phyloP scores from a whole-genome alignment of 2,329 filamentous ascomycete species.

The Botrytis medusae region DNA sequence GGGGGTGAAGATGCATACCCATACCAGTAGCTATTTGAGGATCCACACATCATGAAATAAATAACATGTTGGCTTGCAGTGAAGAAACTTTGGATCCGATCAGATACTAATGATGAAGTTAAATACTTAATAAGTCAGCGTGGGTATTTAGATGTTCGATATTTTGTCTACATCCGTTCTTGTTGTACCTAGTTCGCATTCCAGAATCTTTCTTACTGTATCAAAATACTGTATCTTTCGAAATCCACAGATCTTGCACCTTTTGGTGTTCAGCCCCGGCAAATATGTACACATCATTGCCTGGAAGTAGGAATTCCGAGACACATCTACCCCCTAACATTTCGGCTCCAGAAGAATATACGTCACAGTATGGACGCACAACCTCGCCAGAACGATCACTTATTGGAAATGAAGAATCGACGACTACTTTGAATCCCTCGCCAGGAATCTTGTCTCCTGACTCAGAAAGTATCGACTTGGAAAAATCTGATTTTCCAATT shows the following conservation, averaged over 20 bases:
- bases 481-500: neutral
- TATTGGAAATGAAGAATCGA: neutral
- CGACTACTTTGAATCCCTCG: neutral
- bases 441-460: neutral
- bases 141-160: neutral
- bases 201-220: neutral
- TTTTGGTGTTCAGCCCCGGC: neutral
- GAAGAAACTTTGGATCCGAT: neutral
- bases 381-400: neutral
- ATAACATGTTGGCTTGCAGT: neutral
- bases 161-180: neutral
- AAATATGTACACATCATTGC: conserved; percentile 3
- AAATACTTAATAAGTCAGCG: neutral
- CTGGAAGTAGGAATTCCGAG: neutral
- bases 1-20: neutral
- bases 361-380: neutral
- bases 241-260: neutral
- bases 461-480: neutral
- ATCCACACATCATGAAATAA: neutral
- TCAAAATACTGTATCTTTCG: neutral
- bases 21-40: conserved; percentile 1
- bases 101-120: neutral
- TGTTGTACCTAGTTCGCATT: neutral
- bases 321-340: neutral
- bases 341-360: neutral